Evolutionary conservation across 2,329 filamentous ascomycete species (phyloP), one percentile per base, ranked within the genome.

Genomic region (Venturia effusa): DNA sequence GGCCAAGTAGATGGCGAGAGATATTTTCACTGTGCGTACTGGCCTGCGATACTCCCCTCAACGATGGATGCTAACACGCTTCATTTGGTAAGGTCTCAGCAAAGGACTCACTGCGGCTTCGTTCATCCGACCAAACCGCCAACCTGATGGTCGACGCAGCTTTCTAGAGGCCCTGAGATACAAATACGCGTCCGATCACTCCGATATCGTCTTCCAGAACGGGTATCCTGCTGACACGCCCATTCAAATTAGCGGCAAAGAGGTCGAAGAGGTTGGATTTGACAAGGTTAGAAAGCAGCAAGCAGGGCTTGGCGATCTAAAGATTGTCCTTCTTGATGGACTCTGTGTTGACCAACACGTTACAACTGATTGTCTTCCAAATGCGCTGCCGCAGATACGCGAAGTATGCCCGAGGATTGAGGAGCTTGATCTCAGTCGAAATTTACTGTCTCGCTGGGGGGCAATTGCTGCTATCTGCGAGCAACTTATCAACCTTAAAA

Each of bases 191-290:
- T 83, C 85, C 2, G 83, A 87, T 57, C 51, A 54, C 13, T 32
- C 41, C 34, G 51, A 63, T n/a, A 67, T 64, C 11, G 68, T 70
- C 55, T 65, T 65, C 19, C 70, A 70, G 19, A 67, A 59, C 11
- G 67, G 67, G 24, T 65, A 67, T 8, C 61, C 69, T 15, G 60
- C 66, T 8, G 70, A 70, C 8, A 79, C 81, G 61, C 80, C 84
- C 60, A 88, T 96, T 67, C 77, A 88, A 81, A 81, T 96, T 80
- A 77, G 89, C 75, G 81, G 83, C 43, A 97, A 97, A 76, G 83
- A 92, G 22, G 93, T 90, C 5, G 89, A 97, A 76, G 93, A 97
- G 76, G 85, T 97, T 40, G 94, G 94, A 37, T 97, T 97, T 69
- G 92, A 96, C 69, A 97, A 97, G 79, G 90, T 97, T 68, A 85